Base-by-base conservation (phyloP, 176 grass and related monocot genomes). In the Coix lacrymajobi region DNA sequence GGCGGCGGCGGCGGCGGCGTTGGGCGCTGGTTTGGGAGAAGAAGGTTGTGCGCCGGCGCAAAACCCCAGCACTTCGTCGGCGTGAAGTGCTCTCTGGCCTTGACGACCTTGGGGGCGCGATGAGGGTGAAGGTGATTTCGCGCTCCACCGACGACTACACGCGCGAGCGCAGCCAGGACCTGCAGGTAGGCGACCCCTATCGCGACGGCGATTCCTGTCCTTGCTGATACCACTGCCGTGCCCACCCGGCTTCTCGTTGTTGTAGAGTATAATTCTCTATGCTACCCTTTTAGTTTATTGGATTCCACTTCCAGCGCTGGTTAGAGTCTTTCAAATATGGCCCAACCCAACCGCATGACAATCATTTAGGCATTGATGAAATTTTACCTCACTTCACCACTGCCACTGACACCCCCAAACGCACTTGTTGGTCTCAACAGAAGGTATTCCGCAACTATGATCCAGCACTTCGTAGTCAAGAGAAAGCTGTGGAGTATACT, bases 391-490 rank as follows among this genome's bases (percentile, higher is more conserved):
- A 30, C 6, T 8, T 38, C 2, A 44, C 10, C 46, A 46, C 72
- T 92, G 62, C 10, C 46, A 46, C 72, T 92, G 62, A 85, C 22
- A 73, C 29, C 57, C 61, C 68, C 4, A 76, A 20, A 48, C 9
- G 0, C 54, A 82, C 32, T 58, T n/a, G 22, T 82, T 65, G 15
- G 15, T 67, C 43, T 64, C 69, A 88, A 91, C 89, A 99, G 96
- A 99, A 96, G 94, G 96, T 99, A 37, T 96, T 92, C 71, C 85
- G 83, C 52, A 99, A 95, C 79, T 99, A 99, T 79, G 96, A 99
- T 63, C 91, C 93, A 52, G 92, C 78, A 13, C 90, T 99, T 77
- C 93, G 85, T 25, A 90, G 83, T 15, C 96, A 92, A 79, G 96
- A 99, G 80, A 96, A 92, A 79, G 89, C 96, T n/a, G 85, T 96